Evolutionary conservation across 2,329 filamentous ascomycete species (phyloP), one percentile per base, ranked within the genome.

Genomic region (Neocatenulostroma microsporum): DNA sequence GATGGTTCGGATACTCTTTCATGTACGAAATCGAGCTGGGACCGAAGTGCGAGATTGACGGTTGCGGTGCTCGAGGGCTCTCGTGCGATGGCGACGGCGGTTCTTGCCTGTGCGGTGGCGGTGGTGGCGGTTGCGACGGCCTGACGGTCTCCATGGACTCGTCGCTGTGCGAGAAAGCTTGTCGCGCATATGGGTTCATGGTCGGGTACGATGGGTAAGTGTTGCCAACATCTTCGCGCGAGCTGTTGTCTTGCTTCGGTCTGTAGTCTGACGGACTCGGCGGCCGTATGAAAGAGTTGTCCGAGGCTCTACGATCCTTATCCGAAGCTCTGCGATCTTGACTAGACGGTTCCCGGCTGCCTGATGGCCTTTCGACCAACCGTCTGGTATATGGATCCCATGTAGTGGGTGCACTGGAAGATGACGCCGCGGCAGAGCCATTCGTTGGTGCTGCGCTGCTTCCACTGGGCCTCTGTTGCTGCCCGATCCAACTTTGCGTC

Each of bases 401-500:
- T 5, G 49, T 37, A 15, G 40, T 41, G n/a, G 33, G 25, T n/a
- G n/a, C n/a, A n/a, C n/a, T n/a, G n/a, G n/a, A n/a, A n/a, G n/a
- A n/a, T n/a, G n/a, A n/a, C n/a, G n/a, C n/a, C n/a, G n/a, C n/a
- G n/a, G n/a, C n/a, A n/a, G n/a, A n/a, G n/a, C n/a, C n/a, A n/a
- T n/a, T n/a, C 6, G 5, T 23, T n/a, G 34, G 23, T 20, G 30
- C 19, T n/a, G 41, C 33, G 15, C 29, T 23, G 7, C 35, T 34
- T 30, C 19, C 31, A 10, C 6, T 21, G 21, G 40, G 26, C n/a
- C n/a, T n/a, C 15, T 40, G 41, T 33, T 45, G 36, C 33, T 43
- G 48, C n/a, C 44, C 51, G 49, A 53, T 53, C 75, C 76, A 81
- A n/a, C 76, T 76, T 40, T 78, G 66, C 3, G 74, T 75, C 2